Evolutionary conservation across 495 filamentous ascomycete species (phyloP).

Genomic region (Hypomontagnella monticulosa): DNA sequence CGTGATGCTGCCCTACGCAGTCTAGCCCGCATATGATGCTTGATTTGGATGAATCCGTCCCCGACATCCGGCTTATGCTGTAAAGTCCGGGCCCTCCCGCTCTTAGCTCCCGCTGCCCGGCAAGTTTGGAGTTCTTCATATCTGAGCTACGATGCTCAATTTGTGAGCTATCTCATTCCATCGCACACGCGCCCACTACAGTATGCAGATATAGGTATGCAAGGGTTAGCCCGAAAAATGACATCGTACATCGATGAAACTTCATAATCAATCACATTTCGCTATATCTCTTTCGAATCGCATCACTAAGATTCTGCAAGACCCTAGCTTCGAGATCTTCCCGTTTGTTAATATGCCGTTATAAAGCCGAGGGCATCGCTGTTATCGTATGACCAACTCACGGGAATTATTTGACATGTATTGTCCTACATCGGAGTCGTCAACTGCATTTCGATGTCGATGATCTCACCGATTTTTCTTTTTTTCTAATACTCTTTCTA

Average conservation of each 20-base stretch:
- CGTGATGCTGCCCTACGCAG: constrained; percentile 18
- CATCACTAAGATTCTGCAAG: constrained; percentile 20
- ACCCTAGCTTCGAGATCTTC: constrained; percentile 9
- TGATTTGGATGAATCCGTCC: constrained; percentile 5
- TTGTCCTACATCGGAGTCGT: constrained; percentile 30
- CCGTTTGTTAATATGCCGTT: constrained; percentile 10
- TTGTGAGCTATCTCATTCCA: constrained; percentile 6
- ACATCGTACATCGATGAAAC: neutral
- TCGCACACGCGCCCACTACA: neutral
- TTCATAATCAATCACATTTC: constrained; percentile 4
- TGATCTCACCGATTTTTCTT: constrained; percentile 7
- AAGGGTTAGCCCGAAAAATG: neutral
- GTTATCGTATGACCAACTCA: constrained; percentile 32
- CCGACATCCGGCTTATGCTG: constrained; percentile 34
- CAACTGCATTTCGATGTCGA: constrained; percentile 11
- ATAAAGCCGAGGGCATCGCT: constrained; percentile 22
- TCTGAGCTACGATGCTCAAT: constrained; percentile 12
- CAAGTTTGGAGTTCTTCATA: constrained; percentile 4
- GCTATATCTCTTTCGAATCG: constrained; percentile 15
- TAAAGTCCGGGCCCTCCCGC: constrained; percentile 35
- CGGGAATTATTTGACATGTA: constrained; percentile 16
- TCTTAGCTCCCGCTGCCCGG: constrained; percentile 34
- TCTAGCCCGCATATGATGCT: constrained; percentile 14
- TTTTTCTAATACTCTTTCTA: constrained; percentile 12
- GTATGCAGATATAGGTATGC: constrained; percentile 1